Base-by-base conservation (phyloP, 495 filamentous ascomycete species). In the Annulohypoxylon bovei region DNA sequence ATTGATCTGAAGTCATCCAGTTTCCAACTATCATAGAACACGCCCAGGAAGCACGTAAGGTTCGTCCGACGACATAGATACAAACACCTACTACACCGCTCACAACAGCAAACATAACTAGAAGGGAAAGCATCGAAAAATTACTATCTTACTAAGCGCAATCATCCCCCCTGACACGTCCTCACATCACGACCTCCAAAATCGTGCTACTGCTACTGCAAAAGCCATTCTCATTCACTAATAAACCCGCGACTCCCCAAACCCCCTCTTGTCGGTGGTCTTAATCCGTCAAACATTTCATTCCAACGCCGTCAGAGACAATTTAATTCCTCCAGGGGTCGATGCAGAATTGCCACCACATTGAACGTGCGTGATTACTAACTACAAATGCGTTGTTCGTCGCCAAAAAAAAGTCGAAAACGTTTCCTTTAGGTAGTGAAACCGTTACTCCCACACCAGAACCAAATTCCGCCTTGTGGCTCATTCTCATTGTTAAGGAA, bases 211-310 rank as follows among this genome's bases (percentile, higher is more conserved):
- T 67, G 58, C 52, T 72, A 60, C 37, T 64, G 63, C 69, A 60
- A 68, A 68, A 56, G 60, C 61, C 70, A 72, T 72, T 72, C 70
- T 72, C 65, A 53, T 72, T 33, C 33, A 56, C 67, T 65, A 35
- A 60, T 54, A 42, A 59, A 56, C 18, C 53, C 53, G 33, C 25
- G n/a, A 32, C 35, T 40, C 49, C 46, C 30, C 47, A 5, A 28
- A n/a, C 6, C 30, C 14, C 33, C 14, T 35, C 47, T 61, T 28
- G 4, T 12, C 27, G n/a, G 18, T 18, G 20, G 40, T 60, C 25
- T 32, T 69, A 30, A 50, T 9, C 22, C 25, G 18, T 30, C 28
- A 47, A 4, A 57, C 53, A 57, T 53, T 58, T 53, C 56, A 33
- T 67, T 44, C 63, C 53, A 58, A 52, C 57, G 33, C 58, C 58